Evolutionary conservation across 23 red algal species (phyloP).

Genomic region (Chondrus crispus): DNA sequence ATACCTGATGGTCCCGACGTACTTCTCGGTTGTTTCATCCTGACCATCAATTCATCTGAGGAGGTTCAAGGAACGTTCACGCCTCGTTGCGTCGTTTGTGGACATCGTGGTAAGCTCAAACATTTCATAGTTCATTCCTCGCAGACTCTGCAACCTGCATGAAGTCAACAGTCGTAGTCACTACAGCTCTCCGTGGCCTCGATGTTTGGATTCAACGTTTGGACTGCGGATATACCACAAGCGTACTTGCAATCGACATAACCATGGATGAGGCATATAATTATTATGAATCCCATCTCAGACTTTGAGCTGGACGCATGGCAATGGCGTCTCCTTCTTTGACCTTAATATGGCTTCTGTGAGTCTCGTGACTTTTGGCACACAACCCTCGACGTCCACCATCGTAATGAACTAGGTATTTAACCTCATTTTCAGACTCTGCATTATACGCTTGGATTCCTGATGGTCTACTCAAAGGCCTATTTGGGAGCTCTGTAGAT

Average conservation of each 20-base stretch:
- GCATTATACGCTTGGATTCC: neutral
- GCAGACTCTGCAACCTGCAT: neutral
- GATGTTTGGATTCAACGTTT: neutral
- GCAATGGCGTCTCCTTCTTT: neutral
- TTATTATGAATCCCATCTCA: neutral
- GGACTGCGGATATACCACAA: neutral
- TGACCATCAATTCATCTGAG: neutral
- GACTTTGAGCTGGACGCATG: constrained; percentile 13
- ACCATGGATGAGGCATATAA: neutral
- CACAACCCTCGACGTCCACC: constrained; percentile 12
- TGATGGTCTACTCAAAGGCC: neutral
- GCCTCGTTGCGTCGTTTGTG: neutral
- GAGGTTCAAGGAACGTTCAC: neutral
- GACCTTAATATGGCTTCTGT: constrained; percentile 13
- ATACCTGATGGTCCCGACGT: neutral
- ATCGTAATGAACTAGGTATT: constrained; percentile 15
- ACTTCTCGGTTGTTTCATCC: neutral
- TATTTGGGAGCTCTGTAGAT: constrained; percentile 3
- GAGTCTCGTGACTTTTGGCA: constrained; percentile 21
- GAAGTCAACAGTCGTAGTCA: neutral
- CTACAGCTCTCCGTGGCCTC: neutral
- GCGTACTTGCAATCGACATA: neutral
- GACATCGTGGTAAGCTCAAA: neutral
- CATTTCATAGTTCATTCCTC: neutral
- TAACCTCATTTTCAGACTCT: neutral